Percentiles rank a stretch among this genome's conserved stretches.
phyloP scores from a whole-genome alignment of 2,329 filamentous ascomycete species.

The Fusarium sp. region DNA sequence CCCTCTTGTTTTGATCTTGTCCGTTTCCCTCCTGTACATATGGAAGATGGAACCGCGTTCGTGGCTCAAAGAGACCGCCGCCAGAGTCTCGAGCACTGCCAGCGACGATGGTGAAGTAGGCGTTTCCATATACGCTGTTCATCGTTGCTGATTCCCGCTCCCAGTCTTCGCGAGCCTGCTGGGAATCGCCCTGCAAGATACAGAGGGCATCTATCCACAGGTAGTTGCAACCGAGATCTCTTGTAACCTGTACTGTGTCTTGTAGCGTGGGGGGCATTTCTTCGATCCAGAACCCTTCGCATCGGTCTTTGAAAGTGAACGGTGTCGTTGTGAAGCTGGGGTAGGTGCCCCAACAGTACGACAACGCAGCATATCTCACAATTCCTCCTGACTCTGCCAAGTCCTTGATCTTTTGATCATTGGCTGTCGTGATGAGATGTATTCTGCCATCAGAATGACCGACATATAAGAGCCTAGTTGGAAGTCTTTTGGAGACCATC shows the following conservation, averaged over 20 bases:
- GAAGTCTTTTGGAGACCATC: not conserved
- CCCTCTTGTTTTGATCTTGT: not conserved
- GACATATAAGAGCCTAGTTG: not conserved
- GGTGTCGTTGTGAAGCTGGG: not conserved
- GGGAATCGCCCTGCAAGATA: not conserved
- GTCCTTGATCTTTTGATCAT: not conserved
- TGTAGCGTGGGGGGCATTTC: not conserved
- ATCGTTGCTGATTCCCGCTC: not conserved
- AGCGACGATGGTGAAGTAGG: not conserved
- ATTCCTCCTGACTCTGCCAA: not conserved
- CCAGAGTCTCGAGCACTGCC: not conserved
- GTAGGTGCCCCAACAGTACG: not conserved
- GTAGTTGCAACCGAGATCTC: rapidly evolving
- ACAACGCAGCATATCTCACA: not conserved
- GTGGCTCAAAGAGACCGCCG: not conserved
- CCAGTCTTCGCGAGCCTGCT: not conserved
- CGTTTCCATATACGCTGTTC: not conserved
- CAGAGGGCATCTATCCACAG: not conserved
- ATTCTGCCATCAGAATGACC: not conserved
- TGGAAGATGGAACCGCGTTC: not conserved
- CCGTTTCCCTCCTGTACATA: not conserved
- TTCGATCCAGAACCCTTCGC: not conserved
- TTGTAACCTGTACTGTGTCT: not conserved
- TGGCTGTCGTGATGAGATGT: not conserved
- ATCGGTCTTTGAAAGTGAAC: not conserved